Percentiles rank a stretch among this genome's conserved stretches.
Conservation (phyloP, 345 rosid species). For the Boechera divaricarpa region DNA sequence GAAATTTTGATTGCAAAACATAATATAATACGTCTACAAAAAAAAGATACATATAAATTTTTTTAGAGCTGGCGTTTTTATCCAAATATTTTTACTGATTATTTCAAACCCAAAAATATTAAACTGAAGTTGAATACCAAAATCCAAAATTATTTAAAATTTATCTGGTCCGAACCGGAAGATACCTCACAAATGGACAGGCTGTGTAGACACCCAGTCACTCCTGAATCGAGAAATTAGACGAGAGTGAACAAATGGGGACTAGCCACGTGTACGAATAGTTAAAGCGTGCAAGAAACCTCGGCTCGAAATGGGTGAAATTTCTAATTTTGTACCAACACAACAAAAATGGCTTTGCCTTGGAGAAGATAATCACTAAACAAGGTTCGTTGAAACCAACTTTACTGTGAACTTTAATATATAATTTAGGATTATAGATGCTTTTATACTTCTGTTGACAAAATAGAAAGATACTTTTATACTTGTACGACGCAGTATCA, state of each 20-base stretch:
- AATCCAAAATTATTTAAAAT: neutral
- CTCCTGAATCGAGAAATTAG: neutral
- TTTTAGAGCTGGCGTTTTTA: neutral
- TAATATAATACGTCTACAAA: neutral
- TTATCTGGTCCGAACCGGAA: neutral
- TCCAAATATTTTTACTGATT: neutral
- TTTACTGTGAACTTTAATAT: no score
- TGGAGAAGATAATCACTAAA: no score
- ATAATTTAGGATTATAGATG: no score
- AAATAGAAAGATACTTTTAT: no score
- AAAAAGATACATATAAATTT: no score
- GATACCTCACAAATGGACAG: neutral
- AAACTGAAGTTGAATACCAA: neutral
- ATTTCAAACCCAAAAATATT: neutral
- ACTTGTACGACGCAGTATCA: no score
- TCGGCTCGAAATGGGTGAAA: neutral
- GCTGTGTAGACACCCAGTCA: neutral
- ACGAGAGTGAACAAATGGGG: neutral
- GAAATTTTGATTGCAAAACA: neutral
- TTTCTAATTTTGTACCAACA: neutral
- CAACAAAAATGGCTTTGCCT: no score
- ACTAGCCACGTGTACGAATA: slow-evolving; percentile 4
- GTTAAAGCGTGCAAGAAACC: slow-evolving; percentile 32
- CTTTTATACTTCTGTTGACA: no score
- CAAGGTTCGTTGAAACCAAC: neutral